phyloP scores from a whole-genome alignment of 441 rosid species.

The Aleurites moluccanus region DNA sequence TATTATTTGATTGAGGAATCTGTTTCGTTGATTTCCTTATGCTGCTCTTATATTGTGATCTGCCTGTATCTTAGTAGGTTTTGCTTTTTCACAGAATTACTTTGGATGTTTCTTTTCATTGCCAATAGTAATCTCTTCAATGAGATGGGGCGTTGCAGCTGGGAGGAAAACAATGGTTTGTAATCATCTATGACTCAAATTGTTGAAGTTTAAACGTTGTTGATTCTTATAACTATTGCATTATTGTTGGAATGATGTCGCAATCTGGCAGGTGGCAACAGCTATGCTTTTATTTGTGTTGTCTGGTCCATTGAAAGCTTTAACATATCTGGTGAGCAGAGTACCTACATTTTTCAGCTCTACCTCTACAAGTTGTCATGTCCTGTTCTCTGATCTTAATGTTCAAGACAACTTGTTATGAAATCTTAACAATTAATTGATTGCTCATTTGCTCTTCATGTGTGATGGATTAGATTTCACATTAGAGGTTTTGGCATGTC shows the following conservation, averaged over 20 bases:
- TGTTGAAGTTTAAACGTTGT: neutral
- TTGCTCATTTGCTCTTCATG: neutral
- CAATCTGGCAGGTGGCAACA: constrained; percentile 71
- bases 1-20: neutral
- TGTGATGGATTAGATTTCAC: neutral
- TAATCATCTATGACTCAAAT: constrained; percentile 13
- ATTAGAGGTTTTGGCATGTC: neutral
- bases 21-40: neutral
- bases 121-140: constrained; percentile 77
- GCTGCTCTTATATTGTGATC: neutral
- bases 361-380: neutral
- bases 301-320: constrained; percentile 86
- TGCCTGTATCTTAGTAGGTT: neutral
- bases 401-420: neutral
- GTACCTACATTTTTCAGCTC: neutral
- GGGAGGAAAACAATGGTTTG: constrained; percentile 94
- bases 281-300: constrained; percentile 77
- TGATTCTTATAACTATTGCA: neutral
- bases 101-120: constrained; percentile 89
- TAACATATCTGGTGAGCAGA: constrained; percentile 75
- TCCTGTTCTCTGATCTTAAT: neutral
- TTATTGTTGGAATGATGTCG: constrained; percentile 23
- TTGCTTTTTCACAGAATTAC: constrained; percentile 60
- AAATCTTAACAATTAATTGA: neutral
- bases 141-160: constrained; percentile 85